phyloP scores from a whole-genome alignment of 1,139 yeast species.

The Pichia sp. region DNA sequence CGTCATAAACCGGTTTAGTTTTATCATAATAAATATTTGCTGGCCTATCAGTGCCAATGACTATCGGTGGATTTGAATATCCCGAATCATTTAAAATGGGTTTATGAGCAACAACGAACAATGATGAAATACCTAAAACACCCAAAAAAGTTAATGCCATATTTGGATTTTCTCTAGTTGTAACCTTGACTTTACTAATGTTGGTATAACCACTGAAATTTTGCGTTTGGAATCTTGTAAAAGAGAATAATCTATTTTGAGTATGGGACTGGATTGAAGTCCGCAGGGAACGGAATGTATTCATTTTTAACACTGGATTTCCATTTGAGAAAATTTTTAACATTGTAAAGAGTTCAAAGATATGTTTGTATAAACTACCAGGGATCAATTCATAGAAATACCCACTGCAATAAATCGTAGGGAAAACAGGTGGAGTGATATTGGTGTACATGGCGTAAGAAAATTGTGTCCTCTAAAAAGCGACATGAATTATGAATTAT shows the following conservation, averaged over 20 bases:
- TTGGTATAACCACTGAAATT: background rate
- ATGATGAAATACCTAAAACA: slow-evolving; percentile 13
- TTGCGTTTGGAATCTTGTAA: background rate
- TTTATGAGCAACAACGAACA: slow-evolving; percentile 12
- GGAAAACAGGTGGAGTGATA: background rate
- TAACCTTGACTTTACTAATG: background rate
- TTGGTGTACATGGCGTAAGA: background rate
- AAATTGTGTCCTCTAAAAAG: background rate
- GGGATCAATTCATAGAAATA: background rate
- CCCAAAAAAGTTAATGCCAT: slow-evolving; percentile 15
- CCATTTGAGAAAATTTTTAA: background rate
- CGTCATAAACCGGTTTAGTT: slow-evolving; percentile 22
- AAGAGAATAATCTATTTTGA: slow-evolving; percentile 2
- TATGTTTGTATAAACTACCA: background rate
- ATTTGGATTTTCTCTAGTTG: slow-evolving; percentile 8
- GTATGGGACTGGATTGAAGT: slow-evolving; percentile 12
- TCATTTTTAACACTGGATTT: background rate
- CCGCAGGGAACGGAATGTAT: background rate
- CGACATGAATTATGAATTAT: background rate
- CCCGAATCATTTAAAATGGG: slow-evolving; percentile 20
- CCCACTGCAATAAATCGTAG: background rate
- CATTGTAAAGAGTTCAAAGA: background rate
- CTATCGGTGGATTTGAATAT: slow-evolving; percentile 8
- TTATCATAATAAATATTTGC: slow-evolving; percentile 14
- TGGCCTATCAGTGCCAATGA: slow-evolving; percentile 8